phyloP scores from a whole-genome alignment of 306 rosid species.

The Canavalia ensiformis region DNA sequence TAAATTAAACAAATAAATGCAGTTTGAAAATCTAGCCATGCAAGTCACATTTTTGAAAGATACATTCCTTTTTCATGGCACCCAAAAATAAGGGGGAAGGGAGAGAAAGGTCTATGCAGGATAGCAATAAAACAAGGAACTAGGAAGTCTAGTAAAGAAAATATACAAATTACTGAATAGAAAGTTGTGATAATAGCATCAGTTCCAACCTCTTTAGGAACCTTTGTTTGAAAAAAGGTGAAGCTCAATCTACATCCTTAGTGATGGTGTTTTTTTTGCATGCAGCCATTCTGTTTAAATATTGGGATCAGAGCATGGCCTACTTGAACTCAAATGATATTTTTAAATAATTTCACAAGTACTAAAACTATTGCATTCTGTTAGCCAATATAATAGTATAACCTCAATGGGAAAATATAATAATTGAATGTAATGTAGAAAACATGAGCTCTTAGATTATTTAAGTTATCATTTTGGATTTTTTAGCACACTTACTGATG shows the following conservation, averaged over 20 bases:
- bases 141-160: neutral
- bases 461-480: neutral
- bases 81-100: neutral
- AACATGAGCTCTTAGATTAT: neutral
- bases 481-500: neutral
- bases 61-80: neutral
- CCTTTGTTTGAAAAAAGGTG: neutral
- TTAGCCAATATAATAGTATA: neutral
- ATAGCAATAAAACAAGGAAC: neutral
- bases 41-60: neutral
- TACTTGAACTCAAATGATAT: neutral
- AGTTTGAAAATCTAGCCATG: neutral
- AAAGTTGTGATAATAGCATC: neutral
- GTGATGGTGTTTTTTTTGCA: neutral
- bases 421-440: neutral
- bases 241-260: neutral
- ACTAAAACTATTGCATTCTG: neutral
- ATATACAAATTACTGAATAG: neutral
- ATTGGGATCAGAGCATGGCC: conserved; percentile 2
- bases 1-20: neutral
- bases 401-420: neutral
- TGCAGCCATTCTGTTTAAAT: neutral
- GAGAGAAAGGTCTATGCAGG: neutral
- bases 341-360: neutral
- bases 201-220: neutral